Conservation (phyloP, 768 basidiomycete species). For the Phaeolepiota aurea region DNA sequence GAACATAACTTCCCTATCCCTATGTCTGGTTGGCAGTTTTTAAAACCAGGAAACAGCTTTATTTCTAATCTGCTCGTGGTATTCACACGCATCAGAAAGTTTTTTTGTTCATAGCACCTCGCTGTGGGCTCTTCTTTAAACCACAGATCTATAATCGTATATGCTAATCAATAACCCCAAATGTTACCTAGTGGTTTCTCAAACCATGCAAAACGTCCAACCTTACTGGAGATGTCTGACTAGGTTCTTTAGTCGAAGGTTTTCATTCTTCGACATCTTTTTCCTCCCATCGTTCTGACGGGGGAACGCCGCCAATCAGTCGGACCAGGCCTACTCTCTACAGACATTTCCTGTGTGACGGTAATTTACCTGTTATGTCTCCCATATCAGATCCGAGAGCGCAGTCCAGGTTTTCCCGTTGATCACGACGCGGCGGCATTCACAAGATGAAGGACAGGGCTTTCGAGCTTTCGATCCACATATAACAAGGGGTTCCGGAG, state of each 20-base stretch:
- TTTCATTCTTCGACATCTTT: not conserved
- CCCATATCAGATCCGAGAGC: not conserved
- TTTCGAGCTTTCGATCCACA: too few species aligned
- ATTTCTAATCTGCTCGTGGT: too few species aligned
- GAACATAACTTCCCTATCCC: too few species aligned
- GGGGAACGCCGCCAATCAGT: conserved; percentile 1
- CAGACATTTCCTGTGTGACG: not conserved
- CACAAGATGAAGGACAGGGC: too few species aligned
- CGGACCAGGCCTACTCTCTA: not conserved
- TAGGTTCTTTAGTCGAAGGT: not conserved
- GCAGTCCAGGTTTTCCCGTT: not conserved
- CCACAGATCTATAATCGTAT: too few species aligned
- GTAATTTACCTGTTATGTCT: not conserved
- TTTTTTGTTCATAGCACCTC: too few species aligned
- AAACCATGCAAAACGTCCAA: not conserved
- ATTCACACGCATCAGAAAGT: too few species aligned
- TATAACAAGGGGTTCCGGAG: too few species aligned
- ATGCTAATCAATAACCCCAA: too few species aligned
- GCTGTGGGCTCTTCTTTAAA: too few species aligned
- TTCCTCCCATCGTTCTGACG: conserved; percentile 1
- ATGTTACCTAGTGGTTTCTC: not conserved
- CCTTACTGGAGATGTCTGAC: not conserved
- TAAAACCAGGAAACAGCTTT: not conserved
- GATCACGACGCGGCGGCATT: not conserved
- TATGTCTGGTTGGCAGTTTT: not conserved